Evolutionary conservation across 2,329 filamentous ascomycete species (phyloP).

Genomic region (Massarina eburnea): DNA sequence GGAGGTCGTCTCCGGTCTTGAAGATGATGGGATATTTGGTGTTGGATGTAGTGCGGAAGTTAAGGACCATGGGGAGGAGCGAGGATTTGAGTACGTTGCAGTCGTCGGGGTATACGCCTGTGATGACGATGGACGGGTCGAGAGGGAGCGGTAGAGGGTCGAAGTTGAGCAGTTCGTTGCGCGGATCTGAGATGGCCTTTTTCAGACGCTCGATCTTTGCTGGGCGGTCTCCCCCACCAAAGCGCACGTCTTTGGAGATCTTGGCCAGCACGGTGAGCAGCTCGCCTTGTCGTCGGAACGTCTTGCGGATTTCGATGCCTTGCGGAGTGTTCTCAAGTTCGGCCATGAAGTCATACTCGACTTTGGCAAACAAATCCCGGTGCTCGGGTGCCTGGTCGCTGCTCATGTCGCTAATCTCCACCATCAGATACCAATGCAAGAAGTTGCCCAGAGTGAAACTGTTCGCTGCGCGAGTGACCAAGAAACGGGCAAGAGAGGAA

Average conservation of each 20-base stretch:
- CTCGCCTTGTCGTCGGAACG: constrained; percentile 82
- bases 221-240: constrained; percentile 73
- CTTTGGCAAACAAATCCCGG: constrained; percentile 84
- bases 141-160: constrained; percentile 86
- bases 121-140: constrained; percentile 79
- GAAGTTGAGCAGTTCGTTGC: constrained; percentile 82
- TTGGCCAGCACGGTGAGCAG: constrained; percentile 84
- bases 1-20: constrained; percentile 94
- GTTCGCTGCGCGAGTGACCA: constrained; percentile 82
- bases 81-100: constrained; percentile 95
- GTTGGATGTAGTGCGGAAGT: constrained; percentile 79
- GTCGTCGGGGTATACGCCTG: constrained; percentile 79
- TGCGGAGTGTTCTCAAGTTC: constrained; percentile 73
- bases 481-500: constrained; percentile 84
- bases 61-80: constrained; percentile 84
- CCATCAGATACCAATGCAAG: constrained; percentile 98
- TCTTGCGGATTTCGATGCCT: constrained; percentile 73
- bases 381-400: constrained; percentile 73
- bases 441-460: constrained; percentile 94
- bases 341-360: constrained; percentile 95
- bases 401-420: constrained; percentile 86
- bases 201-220: constrained; percentile 85
- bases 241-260: constrained; percentile 85
- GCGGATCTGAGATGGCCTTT: constrained; percentile 80
- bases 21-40: constrained; percentile 90